These are phyloP conservation scores for Blumeriella jaapii DNA, from an alignment of 2,329 filamentous ascomycete genomes.

Conservation along the genomic window DNA sequence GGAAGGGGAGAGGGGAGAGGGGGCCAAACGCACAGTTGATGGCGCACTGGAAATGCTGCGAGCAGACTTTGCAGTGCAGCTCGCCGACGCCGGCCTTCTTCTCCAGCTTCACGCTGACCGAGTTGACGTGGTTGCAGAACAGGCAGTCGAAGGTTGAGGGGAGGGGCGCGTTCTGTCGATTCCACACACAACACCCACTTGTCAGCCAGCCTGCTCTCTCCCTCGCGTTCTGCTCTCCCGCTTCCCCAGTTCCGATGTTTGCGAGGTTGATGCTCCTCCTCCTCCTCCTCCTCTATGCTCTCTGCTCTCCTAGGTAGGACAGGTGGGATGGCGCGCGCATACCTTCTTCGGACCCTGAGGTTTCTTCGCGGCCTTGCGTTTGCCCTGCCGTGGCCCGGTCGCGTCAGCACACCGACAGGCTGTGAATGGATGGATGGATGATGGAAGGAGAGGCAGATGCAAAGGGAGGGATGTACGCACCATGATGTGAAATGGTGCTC, in stretches of 20 bases:
- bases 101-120: conserved; percentile 81
- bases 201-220: neutral
- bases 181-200: neutral
- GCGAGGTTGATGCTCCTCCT: neutral
- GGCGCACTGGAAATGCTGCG: conserved; percentile 82
- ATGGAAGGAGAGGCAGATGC: neutral
- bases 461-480: neutral
- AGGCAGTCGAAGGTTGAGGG: conserved; percentile 87
- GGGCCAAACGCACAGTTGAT: conserved; percentile 69
- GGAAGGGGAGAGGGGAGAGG: neutral
- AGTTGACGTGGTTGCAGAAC: conserved; percentile 97
- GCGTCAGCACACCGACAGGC: too few relatives aligned
- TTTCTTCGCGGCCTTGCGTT: conserved; percentile 81
- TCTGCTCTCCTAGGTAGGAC: neutral
- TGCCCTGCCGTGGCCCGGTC: too few relatives aligned
- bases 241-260: too few relatives aligned
- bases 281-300: neutral
- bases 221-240: neutral
- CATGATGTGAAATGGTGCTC: neutral
- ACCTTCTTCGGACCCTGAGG: conserved; percentile 77
- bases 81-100: conserved; percentile 83
- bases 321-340: conserved; percentile 11
- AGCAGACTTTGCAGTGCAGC: conserved; percentile 84
- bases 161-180: conserved; percentile 51
- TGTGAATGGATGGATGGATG: too few relatives aligned